Evolutionary conservation across 1,284 basidiomycete genomes (phyloP).

Genomic region (Boletus calvinii): DNA sequence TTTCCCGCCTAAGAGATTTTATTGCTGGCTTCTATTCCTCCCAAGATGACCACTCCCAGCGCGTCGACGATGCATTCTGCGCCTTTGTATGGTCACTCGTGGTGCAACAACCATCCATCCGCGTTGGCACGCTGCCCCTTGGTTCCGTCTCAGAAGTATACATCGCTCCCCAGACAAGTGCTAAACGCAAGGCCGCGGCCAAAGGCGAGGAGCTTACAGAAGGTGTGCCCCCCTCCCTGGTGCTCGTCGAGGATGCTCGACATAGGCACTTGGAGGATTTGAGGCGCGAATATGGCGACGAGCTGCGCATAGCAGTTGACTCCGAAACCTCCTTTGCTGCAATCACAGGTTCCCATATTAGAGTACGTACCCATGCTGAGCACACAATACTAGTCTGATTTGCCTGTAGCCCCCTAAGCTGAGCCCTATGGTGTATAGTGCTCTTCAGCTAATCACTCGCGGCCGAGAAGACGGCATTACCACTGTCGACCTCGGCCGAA

Average conservation of each 20-base stretch:
- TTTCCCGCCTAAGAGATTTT: constrained; percentile 67
- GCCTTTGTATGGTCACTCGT: constrained; percentile 81
- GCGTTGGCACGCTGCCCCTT: constrained; percentile 63
- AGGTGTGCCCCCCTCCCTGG: constrained; percentile 44
- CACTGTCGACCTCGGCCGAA: constrained; percentile 72
- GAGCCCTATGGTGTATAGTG: constrained; percentile 81
- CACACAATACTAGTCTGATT: constrained; percentile 4
- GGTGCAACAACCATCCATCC: constrained; percentile 66
- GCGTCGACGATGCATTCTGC: constrained; percentile 72
- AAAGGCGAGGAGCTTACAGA: constrained; percentile 50
- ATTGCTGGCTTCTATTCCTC: constrained; percentile 61
- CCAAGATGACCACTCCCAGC: constrained; percentile 45
- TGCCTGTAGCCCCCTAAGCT: constrained; percentile 65
- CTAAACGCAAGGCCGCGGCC: constrained; percentile 58
- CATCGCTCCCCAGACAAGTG: constrained; percentile 70
- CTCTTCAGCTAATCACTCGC: constrained; percentile 81
- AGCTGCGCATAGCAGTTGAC: constrained; percentile 72
- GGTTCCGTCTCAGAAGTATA: constrained; percentile 63
- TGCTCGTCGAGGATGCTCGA: constrained; percentile 53
- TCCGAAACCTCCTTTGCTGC: constrained; percentile 72
- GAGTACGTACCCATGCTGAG: constrained; percentile 44
- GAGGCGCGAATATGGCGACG: constrained; percentile 52
- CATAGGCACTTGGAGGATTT: constrained; percentile 54
- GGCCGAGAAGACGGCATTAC: constrained; percentile 76
- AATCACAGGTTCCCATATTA: constrained; percentile 80